phyloP scores from a whole-genome alignment of 1,284 basidiomycete genomes.

The Caloboletus firmus region DNA sequence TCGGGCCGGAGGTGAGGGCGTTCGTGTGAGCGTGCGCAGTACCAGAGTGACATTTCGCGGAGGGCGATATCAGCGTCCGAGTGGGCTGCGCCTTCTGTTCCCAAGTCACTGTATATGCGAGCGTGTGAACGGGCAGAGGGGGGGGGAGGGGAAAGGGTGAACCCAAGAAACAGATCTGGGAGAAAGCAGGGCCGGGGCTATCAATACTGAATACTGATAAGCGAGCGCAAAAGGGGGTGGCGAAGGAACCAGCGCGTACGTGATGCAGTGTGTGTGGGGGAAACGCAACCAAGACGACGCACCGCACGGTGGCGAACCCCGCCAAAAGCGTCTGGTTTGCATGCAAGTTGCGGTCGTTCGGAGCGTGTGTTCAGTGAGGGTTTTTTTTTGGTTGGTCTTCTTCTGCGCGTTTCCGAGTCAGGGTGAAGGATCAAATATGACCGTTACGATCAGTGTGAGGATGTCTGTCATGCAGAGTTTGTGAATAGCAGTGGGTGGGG shows the following conservation, averaged over 20 bases:
- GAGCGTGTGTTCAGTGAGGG: slow-evolving; percentile 51
- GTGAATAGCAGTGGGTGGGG: no score
- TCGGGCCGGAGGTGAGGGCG: slow-evolving; percentile 58
- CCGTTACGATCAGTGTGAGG: no score
- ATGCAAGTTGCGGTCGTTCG: slow-evolving; percentile 63
- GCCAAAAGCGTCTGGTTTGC: slow-evolving; percentile 60
- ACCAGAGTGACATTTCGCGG: slow-evolving; percentile 51
- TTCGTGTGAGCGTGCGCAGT: slow-evolving; percentile 35
- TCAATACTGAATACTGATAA: slow-evolving; percentile 7
- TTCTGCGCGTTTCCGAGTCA: slow-evolving; percentile 57
- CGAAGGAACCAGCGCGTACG: neutral
- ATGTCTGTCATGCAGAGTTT: no score
- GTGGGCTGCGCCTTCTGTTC: slow-evolving; percentile 64
- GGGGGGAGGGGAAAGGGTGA: no score
- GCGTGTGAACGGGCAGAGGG: neutral
- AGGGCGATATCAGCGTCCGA: slow-evolving; percentile 65
- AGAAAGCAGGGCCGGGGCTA: neutral
- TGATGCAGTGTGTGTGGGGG: slow-evolving; percentile 4
- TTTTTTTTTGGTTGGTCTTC: slow-evolving; percentile 64
- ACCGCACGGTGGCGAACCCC: slow-evolving; percentile 69
- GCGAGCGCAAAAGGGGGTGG: neutral
- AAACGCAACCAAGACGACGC: slow-evolving; percentile 12
- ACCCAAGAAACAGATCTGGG: no score
- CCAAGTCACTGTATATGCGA: slow-evolving; percentile 49
- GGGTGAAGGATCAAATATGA: slow-evolving; percentile 58